These are phyloP conservation scores for Ganoderma multipileum DNA, from an alignment of 1,284 basidiomycete species.

Conservation along the genomic window DNA sequence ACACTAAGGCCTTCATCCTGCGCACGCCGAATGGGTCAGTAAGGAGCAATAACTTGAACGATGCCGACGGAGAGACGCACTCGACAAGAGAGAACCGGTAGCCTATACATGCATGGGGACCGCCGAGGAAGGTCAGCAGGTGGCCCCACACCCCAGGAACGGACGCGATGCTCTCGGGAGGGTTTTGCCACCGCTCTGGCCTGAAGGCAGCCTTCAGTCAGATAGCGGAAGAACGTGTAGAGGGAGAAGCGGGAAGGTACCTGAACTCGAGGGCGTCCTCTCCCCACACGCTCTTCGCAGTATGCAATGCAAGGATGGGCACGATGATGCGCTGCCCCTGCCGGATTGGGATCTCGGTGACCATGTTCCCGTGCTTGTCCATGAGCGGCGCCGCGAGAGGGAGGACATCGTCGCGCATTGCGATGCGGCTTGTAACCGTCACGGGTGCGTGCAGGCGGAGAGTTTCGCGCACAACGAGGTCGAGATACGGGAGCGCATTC, in stretches of 20 bases:
- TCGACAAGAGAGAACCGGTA: conserved; percentile 77
- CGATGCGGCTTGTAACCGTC: conserved; percentile 56
- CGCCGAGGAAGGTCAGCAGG: conserved; percentile 65
- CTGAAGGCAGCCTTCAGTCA: conserved; percentile 34
- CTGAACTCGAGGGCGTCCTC: conserved; percentile 59
- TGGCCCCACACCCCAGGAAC: conserved; percentile 68
- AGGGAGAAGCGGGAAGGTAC: conserved; percentile 33
- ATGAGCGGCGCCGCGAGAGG: conserved; percentile 41
- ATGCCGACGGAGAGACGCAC: conserved; percentile 40
- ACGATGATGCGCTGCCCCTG: conserved; percentile 56
- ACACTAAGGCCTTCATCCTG: conserved; percentile 62
- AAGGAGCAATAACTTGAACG: not conserved
- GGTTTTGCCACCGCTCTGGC: conserved; percentile 64
- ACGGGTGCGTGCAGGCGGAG: conserved; percentile 74
- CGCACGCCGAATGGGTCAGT: not conserved
- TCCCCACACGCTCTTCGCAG: conserved; percentile 58
- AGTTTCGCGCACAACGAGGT: conserved; percentile 72
- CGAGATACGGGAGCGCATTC: conserved; percentile 64
- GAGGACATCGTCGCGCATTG: conserved; percentile 55
- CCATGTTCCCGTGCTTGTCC: conserved; percentile 38
- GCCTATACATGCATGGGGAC: conserved; percentile 68
- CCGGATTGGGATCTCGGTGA: conserved; percentile 35
- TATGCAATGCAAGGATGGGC: conserved; percentile 56
- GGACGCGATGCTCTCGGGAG: conserved; percentile 49
- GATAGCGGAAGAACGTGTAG: not conserved